Conservation (phyloP, 2,329 filamentous ascomycete species). For the Trichophyton simii region DNA sequence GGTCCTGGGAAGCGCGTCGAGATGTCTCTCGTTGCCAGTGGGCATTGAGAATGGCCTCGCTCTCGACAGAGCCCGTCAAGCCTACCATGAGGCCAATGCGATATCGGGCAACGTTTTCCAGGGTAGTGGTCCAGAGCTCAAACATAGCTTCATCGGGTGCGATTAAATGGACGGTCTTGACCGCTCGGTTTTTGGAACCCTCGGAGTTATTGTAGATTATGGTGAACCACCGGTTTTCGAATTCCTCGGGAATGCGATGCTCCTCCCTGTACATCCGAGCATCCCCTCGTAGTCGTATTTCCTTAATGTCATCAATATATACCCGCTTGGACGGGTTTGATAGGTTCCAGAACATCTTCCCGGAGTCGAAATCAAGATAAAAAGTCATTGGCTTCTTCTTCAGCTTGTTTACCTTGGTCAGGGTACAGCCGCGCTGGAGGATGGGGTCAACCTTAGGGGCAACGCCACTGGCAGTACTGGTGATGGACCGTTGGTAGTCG, state of each 20-base stretch:
- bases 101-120: constrained; percentile 73
- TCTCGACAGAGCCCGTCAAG: constrained; percentile 60
- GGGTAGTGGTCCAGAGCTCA: constrained; percentile 66
- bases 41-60: constrained; percentile 64
- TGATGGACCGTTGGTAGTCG: constrained; percentile 24
- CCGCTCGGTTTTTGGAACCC: constrained; percentile 54
- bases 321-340: constrained; percentile 68
- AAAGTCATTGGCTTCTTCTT: constrained; percentile 60
- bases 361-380: constrained; percentile 67
- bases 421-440: constrained; percentile 62
- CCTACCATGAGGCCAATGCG: constrained; percentile 84
- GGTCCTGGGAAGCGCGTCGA: constrained; percentile 43
- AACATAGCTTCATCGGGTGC: constrained; percentile 61
- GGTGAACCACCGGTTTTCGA: constrained; percentile 70
- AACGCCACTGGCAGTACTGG: constrained; percentile 27
- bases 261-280: constrained; percentile 83
- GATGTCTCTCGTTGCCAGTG: constrained; percentile 83
- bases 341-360: constrained; percentile 79
- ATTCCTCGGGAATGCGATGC: constrained; percentile 54
- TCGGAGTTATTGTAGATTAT: constrained; percentile 74
- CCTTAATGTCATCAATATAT: constrained; percentile 89
- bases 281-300: constrained; percentile 72
- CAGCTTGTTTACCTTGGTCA: constrained; percentile 80
- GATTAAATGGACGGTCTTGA: constrained; percentile 78
- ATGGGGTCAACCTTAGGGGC: constrained; percentile 63